phyloP scores from a whole-genome alignment of 1,284 basidiomycete genomes.

The Pseudozyma sp. region DNA sequence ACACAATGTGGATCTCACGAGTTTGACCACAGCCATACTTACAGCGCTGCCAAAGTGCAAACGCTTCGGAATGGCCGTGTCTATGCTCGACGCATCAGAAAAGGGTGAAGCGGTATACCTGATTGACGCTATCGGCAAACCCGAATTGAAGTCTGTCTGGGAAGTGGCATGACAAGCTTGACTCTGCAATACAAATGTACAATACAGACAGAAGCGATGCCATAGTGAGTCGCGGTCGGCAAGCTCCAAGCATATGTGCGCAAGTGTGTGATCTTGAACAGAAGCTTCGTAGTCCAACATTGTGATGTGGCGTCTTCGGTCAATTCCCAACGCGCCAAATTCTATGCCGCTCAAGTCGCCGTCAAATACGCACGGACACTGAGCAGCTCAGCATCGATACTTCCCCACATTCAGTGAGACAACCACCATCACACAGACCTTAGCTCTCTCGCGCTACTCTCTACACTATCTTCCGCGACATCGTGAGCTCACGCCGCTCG shows the following conservation, averaged over 20 bases:
- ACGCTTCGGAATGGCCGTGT: conserved; percentile 37
- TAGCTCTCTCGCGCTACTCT: no score
- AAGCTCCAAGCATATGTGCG: no score
- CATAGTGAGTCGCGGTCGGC: no score
- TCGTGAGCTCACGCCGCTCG: neutral
- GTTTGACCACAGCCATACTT: conserved; percentile 2
- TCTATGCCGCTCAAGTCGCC: conserved; percentile 20
- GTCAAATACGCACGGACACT: conserved; percentile 12
- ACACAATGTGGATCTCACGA: neutral
- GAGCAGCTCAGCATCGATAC: neutral
- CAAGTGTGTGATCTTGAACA: no score
- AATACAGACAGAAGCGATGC: neutral
- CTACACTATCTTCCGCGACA: neutral
- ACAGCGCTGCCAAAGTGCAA: conserved; percentile 30
- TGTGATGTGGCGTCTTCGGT: conserved; percentile 5
- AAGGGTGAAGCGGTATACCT: conserved; percentile 21
- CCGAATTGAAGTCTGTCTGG: conserved; percentile 28
- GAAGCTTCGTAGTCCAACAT: no score
- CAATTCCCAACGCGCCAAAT: neutral
- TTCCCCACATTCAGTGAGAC: conserved; percentile 1
- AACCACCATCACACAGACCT: neutral
- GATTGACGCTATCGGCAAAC: conserved; percentile 15
- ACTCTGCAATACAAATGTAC: neutral
- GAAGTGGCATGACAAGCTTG: conserved; percentile 12
- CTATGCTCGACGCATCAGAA: conserved; percentile 34